phyloP scores from a whole-genome alignment of 176 grass and related monocot species.

The Dendrocalamus sinicus region DNA sequence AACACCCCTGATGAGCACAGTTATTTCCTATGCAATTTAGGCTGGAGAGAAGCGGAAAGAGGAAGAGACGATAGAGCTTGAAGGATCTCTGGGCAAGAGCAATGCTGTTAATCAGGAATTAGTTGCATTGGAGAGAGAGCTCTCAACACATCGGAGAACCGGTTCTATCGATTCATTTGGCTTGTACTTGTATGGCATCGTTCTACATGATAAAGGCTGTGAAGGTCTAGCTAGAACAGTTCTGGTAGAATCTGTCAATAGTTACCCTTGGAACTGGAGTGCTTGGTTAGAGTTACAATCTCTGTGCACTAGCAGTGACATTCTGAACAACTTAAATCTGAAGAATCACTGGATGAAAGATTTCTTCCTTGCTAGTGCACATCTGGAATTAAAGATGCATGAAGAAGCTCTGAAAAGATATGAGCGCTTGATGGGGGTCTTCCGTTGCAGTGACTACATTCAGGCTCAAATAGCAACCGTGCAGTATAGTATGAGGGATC shows the following conservation, averaged over 20 bases:
- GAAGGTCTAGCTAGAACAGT: constrained; percentile 65
- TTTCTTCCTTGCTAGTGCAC: constrained; percentile 89
- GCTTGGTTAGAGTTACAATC: constrained; percentile 92
- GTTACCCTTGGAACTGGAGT: constrained; percentile 97
- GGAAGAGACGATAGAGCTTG: constrained; percentile 91
- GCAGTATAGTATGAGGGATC: constrained; percentile 89
- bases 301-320: constrained; percentile 75
- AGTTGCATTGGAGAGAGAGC: constrained; percentile 78
- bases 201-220: constrained; percentile 89
- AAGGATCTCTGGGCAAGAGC: constrained; percentile 88
- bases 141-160: constrained; percentile 73
- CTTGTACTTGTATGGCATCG: constrained; percentile 84
- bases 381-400: constrained; percentile 93
- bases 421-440: constrained; percentile 68
- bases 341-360: constrained; percentile 99
- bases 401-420: constrained; percentile 92
- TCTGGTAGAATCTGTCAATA: constrained; percentile 90
- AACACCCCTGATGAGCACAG: background rate
- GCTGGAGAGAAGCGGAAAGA: constrained; percentile 96
- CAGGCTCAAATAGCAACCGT: constrained; percentile 96
- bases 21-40: constrained; percentile 53
- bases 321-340: constrained; percentile 80
- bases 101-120: constrained; percentile 80
- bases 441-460: constrained; percentile 82
- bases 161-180: constrained; percentile 90